Percentiles rank a stretch among this genome's conserved stretches.
phyloP scores from a whole-genome alignment of 2,329 filamentous ascomycete species.

The Sporothrix variecibatus region DNA sequence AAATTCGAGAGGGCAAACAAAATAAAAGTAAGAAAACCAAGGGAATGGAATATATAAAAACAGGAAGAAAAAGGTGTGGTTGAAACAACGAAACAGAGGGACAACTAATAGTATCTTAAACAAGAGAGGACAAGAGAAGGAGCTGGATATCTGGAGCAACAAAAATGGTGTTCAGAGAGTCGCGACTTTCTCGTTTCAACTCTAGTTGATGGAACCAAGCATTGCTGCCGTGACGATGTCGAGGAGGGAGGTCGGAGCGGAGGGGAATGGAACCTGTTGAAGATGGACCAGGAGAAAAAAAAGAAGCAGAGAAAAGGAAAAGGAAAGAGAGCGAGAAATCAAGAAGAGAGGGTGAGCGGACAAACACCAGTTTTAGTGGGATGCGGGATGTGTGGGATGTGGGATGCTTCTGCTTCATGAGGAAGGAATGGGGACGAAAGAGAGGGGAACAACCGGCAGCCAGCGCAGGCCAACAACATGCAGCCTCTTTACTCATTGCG shows the following conservation, averaged over 20 bases:
- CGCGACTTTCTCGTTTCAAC: slow-evolving; percentile 45
- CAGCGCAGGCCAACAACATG: slow-evolving; percentile 2
- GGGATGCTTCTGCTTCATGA: slow-evolving; percentile 26
- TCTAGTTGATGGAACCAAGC: slow-evolving; percentile 57
- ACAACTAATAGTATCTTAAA: not conserved
- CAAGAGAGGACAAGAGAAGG: slow-evolving; percentile 3
- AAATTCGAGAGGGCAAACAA: not conserved
- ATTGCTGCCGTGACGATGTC: slow-evolving; percentile 55
- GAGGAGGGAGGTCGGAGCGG: slow-evolving; percentile 23
- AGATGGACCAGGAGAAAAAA: slow-evolving; percentile 8
- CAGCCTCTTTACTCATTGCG: slow-evolving; percentile 8
- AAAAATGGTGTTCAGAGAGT: slow-evolving; percentile 27
- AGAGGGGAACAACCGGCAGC: slow-evolving; percentile 3
- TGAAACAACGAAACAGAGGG: not conserved
- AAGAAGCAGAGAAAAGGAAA: not conserved
- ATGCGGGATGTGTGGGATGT: slow-evolving; percentile 38
- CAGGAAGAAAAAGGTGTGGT: not conserved
- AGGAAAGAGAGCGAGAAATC: not conserved
- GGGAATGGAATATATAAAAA: not conserved
- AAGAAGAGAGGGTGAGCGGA: not conserved
- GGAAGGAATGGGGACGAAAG: slow-evolving; percentile 29
- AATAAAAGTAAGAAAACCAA: not conserved
- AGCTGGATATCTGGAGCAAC: slow-evolving; percentile 33
- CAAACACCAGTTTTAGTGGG: slow-evolving; percentile 33
- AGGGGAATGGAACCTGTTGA: not conserved